Evolutionary conservation across 768 basidiomycete species (phyloP).

Genomic region (Tylopilus rubrobrunneus): DNA sequence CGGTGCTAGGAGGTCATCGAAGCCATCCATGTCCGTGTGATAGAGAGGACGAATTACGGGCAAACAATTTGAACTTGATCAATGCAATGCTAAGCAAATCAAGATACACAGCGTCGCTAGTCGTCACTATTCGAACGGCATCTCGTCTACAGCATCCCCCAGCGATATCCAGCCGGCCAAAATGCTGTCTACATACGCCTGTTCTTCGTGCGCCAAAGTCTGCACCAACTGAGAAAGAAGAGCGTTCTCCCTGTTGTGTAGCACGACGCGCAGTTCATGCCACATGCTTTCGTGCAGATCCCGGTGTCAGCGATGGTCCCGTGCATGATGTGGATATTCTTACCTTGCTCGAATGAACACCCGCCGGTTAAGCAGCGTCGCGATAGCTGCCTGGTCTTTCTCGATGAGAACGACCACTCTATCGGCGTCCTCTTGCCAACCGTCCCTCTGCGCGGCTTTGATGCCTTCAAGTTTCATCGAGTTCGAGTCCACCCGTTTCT

Average conservation of each 20-base stretch:
- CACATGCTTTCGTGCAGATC: conserved; percentile 62
- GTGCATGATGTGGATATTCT: conserved; percentile 19
- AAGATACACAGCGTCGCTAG: conserved; percentile 10
- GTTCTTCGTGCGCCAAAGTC: conserved; percentile 70
- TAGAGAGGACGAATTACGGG: not conserved
- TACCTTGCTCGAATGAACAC: conserved; percentile 88
- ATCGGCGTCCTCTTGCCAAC: conserved; percentile 86
- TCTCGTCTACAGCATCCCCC: conserved; percentile 63
- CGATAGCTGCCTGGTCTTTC: conserved; percentile 81
- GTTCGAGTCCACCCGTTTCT: conserved; percentile 78
- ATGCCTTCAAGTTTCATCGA: conserved; percentile 74
- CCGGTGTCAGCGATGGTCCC: conserved; percentile 5
- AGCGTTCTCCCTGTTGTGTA: conserved; percentile 87
- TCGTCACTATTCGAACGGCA: conserved; percentile 74
- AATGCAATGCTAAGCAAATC: not conserved
- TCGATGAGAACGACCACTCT: conserved; percentile 68
- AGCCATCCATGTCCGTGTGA: conserved; percentile 55
- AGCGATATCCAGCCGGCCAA: conserved; percentile 73
- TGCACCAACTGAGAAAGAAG: conserved; percentile 72
- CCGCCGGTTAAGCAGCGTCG: conserved; percentile 67
- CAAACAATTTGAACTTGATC: not conserved
- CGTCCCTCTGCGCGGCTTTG: conserved; percentile 66
- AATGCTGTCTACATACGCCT: conserved; percentile 59
- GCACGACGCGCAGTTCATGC: conserved; percentile 90
- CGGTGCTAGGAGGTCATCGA: conserved; percentile 69